Base-by-base conservation (phyloP, 345 rosid genomes). In the Brassica incana region DNA sequence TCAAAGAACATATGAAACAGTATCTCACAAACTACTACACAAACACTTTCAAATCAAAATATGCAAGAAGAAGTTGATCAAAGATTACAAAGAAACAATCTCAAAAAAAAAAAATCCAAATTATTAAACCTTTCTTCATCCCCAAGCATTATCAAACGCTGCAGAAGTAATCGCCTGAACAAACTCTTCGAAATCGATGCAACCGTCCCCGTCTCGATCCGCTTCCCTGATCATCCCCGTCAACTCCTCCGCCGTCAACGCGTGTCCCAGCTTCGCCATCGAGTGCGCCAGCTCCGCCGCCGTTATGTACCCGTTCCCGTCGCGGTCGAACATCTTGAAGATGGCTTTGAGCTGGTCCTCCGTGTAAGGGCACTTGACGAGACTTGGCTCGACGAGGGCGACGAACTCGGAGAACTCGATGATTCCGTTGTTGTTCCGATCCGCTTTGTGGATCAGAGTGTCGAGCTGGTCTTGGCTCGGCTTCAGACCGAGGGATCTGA, bases 181-280 rank as follows among this genome's bases (percentile, higher is more conserved):
- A 40, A 95, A 95, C 75, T 95, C 98, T 76, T 86, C 80, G 68
- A 90, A 95, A 71, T 86, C 87, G 6, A 95, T 95, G 74, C 91
- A 79, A 0, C 99, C 99, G 25, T 95, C 99, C 0, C 99, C 99
- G 8, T 95, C 98, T 0, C 89, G 84, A 75, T 95, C 99, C 0
- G 98, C 99, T 80, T 95, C 99, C 84, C 73, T 91, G 71, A 95
- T 95, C 99, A 95, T 95, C 83, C 97, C 99, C 0, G 93, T 88
- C 83, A 95, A 79, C 85, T 95, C 98, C 62, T 88, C 90, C 0
- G 86, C 93, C 0, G 95, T 91, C 74, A 93, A 85, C 1, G 90
- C 89, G 8, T 93, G 92, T 7, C 97, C 97, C 1, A 91, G 61
- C 77, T 85, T 90, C 0, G 98, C 95, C 98, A 91, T 93, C 12